Evolutionary conservation across 148 eudicot species (phyloP).

Genomic region (Chenopodium quinoa): DNA sequence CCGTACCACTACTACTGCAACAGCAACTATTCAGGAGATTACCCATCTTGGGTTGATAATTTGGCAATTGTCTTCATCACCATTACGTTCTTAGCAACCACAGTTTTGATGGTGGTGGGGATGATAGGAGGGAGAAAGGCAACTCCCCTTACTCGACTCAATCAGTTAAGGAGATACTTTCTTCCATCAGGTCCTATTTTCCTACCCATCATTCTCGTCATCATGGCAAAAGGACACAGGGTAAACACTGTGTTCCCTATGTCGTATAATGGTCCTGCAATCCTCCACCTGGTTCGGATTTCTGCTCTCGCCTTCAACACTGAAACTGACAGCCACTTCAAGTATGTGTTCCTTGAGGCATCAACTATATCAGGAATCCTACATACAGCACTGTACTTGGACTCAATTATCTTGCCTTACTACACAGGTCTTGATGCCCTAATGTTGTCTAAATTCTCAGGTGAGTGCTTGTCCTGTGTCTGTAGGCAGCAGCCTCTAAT

Average conservation of each 20-base stretch:
- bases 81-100: conserved; percentile 31
- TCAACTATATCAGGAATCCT: conserved; percentile 54
- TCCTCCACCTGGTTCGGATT: conserved; percentile 43
- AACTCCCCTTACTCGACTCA: conserved; percentile 22
- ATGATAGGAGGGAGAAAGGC: conserved; percentile 18
- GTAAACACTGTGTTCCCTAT: conserved; percentile 42
- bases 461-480: conserved; percentile 51
- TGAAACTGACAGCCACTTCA: conserved; percentile 32
- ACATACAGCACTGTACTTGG: conserved; percentile 44
- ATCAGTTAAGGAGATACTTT: conserved; percentile 33
- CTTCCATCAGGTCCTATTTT: conserved; percentile 53
- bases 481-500: conserved; percentile 38
- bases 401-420: conserved; percentile 50
- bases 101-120: conserved; percentile 23
- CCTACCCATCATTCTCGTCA: conserved; percentile 39
- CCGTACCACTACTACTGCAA: conserved; percentile 63
- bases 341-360: conserved; percentile 45
- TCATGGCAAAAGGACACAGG: conserved; percentile 45
- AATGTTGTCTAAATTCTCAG: conserved; percentile 38
- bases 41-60: conserved; percentile 32
- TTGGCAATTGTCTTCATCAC: conserved; percentile 19
- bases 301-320: conserved; percentile 45
- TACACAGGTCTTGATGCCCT: conserved; percentile 59
- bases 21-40: conserved; percentile 42
- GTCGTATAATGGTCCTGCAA: conserved; percentile 38